Conservation (phyloP, 805 yeast species). For the Metschnikowia santaceciliae region DNA sequence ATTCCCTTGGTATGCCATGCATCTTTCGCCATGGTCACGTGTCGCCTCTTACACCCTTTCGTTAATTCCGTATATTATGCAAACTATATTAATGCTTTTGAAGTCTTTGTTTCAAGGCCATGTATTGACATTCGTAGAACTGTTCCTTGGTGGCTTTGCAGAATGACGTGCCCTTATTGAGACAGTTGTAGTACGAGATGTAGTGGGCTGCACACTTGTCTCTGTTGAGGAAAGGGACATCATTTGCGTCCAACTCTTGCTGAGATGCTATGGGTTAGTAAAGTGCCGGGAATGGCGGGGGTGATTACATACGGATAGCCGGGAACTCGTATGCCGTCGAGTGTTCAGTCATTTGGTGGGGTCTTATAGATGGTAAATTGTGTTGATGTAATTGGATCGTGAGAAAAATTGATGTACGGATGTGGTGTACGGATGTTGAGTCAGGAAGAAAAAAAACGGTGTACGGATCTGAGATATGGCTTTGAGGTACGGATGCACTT, state of each 20-base stretch:
- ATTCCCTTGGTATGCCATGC: neutral
- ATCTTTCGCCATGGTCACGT: neutral
- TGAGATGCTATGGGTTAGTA: conserved; percentile 18
- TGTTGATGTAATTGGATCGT: conserved; percentile 3
- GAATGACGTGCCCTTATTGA: conserved; percentile 41
- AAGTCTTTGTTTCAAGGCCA: conserved; percentile 40
- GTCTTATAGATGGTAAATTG: neutral
- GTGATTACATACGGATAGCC: conserved; percentile 35
- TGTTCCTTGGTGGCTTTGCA: conserved; percentile 39
- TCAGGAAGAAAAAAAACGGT: neutral
- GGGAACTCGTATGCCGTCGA: conserved; percentile 32
- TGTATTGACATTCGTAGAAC: conserved; percentile 43
- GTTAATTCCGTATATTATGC: conserved; percentile 9
- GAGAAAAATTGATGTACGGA: conserved; percentile 5
- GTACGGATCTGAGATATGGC: conserved; percentile 2
- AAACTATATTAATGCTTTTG: conserved; percentile 17
- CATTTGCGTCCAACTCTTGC: conserved; percentile 36
- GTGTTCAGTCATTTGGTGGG: conserved; percentile 13
- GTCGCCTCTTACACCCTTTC: neutral
- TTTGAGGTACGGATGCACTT: neutral
- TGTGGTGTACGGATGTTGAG: neutral
- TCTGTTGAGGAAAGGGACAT: conserved; percentile 42
- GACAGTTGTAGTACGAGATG: conserved; percentile 41
- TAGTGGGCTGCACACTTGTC: conserved; percentile 43
- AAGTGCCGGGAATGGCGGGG: neutral